These are phyloP conservation scores for Mycosphaerelloides madeirae DNA, from an alignment of 2,329 filamentous ascomycete genomes.

Conservation along the genomic window DNA sequence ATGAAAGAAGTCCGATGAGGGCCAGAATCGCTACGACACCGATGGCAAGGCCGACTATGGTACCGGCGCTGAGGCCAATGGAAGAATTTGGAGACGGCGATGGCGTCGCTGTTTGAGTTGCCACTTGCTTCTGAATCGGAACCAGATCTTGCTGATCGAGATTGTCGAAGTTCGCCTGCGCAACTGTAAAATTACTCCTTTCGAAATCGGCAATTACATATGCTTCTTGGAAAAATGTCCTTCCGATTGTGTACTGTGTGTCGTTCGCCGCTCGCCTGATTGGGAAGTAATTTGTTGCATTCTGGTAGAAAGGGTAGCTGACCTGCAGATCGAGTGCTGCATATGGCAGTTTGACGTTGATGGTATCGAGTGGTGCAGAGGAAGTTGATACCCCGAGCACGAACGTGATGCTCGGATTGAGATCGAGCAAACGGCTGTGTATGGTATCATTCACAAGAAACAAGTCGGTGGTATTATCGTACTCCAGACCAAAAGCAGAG, in stretches of 20 bases:
- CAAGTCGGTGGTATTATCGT: conserved; percentile 32
- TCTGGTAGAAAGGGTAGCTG: conserved; percentile 27
- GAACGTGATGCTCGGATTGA: conserved; percentile 34
- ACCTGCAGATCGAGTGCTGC: conserved; percentile 35
- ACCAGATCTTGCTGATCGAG: conserved; percentile 3
- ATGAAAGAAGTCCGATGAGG: conserved; percentile 47
- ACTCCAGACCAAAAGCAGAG: conserved; percentile 35
- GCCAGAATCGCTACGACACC: conserved; percentile 68
- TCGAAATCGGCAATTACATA: conserved; percentile 29
- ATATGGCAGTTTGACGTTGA: conserved; percentile 36
- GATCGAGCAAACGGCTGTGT: conserved; percentile 27
- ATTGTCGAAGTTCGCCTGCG: conserved; percentile 17
- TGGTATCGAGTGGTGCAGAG: conserved; percentile 6
- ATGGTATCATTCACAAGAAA: conserved; percentile 37
- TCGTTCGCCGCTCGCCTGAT: conserved; percentile 19
- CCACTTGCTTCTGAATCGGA: conserved; percentile 1
- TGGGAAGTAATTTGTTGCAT: conserved; percentile 24
- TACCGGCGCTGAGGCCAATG: conserved; percentile 65
- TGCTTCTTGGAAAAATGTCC: conserved; percentile 27
- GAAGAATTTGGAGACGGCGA: neutral
- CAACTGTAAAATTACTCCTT: conserved; percentile 21
- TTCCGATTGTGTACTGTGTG: conserved; percentile 25
- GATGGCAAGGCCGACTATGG: conserved; percentile 85
- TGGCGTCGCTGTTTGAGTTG: neutral
- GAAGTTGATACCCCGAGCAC: conserved; percentile 24